Conservation (phyloP, 2,329 filamentous ascomycete species). For the Venturia carpophila region DNA sequence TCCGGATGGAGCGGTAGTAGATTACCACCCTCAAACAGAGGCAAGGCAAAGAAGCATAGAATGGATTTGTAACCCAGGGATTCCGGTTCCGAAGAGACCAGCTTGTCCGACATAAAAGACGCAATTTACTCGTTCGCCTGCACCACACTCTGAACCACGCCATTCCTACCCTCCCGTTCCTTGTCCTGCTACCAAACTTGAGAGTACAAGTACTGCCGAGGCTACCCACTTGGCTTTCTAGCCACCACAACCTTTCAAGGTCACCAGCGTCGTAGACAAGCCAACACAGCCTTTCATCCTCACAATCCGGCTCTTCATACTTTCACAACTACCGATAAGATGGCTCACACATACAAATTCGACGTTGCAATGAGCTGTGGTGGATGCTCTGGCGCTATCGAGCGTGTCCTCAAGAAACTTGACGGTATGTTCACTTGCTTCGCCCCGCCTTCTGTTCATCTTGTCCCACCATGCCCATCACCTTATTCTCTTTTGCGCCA, state of each 20-base stretch:
- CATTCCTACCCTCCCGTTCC: background rate
- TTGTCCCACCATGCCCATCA: background rate
- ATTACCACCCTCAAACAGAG: slow-evolving; percentile 1
- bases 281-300: too few relatives aligned
- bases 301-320: background rate
- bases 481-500: slow-evolving; percentile 14
- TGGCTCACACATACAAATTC: slow-evolving; percentile 89
- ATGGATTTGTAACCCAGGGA: background rate
- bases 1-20: background rate
- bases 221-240: background rate
- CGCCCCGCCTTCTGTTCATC: too few relatives aligned
- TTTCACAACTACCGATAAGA: slow-evolving; percentile 33
- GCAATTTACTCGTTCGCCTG: background rate
- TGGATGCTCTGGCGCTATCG: slow-evolving; percentile 90
- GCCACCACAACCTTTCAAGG: background rate
- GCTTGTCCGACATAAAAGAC: slow-evolving; percentile 7
- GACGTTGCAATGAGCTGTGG: slow-evolving; percentile 89
- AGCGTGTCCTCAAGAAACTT: slow-evolving; percentile 85
- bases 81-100: background rate
- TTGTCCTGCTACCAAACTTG: background rate
- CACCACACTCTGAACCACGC: background rate
- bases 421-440: slow-evolving; percentile 55
- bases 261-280: background rate
- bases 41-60: background rate
- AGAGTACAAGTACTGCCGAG: background rate